Percentiles rank a stretch among this genome's conserved stretches.
Conservation (phyloP, 305 asterid species). For the Petunia hybrid region DNA sequence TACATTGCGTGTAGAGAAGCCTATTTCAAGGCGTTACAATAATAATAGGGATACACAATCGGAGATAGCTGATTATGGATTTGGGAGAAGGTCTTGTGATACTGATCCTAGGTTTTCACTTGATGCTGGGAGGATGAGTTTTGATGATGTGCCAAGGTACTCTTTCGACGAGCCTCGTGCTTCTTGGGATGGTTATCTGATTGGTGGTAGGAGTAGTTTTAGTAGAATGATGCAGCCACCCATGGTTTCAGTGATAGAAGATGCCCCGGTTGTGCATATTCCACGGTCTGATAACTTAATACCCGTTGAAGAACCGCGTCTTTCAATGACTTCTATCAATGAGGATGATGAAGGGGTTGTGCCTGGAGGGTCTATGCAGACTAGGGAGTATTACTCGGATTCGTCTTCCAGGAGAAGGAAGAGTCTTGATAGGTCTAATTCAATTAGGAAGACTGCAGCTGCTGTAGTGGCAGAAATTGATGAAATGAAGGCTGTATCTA, state of each 20-base stretch:
- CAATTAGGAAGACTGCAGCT: conserved; percentile 86
- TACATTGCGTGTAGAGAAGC: conserved; percentile 77
- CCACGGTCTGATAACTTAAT: conserved; percentile 71
- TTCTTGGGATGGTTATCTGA: conserved; percentile 90
- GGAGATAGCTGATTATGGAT: conserved; percentile 93
- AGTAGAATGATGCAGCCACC: conserved; percentile 65
- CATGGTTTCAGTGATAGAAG: conserved; percentile 87
- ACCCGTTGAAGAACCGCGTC: conserved; percentile 67
- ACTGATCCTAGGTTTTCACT: conserved; percentile 91
- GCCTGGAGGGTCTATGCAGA: conserved; percentile 91
- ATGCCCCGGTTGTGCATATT: conserved; percentile 59
- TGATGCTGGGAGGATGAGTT: conserved; percentile 85
- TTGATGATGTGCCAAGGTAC: conserved; percentile 76
- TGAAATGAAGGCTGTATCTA: conserved; percentile 64
- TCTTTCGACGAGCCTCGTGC: conserved; percentile 98
- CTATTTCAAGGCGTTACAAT: conserved; percentile 58
- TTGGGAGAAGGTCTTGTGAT: conserved; percentile 90
- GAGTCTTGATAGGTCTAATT: conserved; percentile 95
- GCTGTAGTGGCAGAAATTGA: conserved; percentile 92
- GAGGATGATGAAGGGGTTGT: conserved; percentile 48
- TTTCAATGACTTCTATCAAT: conserved; percentile 32
- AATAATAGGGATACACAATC: conserved; percentile 81
- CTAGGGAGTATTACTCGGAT: conserved; percentile 83
- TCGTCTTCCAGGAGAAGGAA: conserved; percentile 87
- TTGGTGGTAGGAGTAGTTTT: conserved; percentile 59